Evolutionary conservation across 2,329 filamentous ascomycete genomes (phyloP), one percentile per base, ranked within the genome.

Genomic region (Botrytis hyacinthi): DNA sequence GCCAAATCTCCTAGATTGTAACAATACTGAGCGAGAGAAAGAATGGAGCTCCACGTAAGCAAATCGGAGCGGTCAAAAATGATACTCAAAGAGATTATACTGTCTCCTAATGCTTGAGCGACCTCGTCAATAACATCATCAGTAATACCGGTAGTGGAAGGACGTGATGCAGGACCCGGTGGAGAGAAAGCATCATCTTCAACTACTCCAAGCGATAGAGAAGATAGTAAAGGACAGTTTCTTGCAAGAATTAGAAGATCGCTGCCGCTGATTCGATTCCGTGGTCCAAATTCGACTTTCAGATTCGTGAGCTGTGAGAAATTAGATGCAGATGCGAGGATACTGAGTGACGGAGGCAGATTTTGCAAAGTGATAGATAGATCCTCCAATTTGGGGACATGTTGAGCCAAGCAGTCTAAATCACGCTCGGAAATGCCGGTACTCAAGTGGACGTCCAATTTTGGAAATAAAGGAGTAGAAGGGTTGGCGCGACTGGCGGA

Each of bases 301-400:
- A 69, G 66, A 26, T 26, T 26, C 9, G 48, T 69, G 9, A 69
- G 66, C 32, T 42, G 26, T 32, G 32, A 16, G 35, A 69, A 69
- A 10, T 69, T 69, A 9, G 66, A 69, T 32, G 66, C 66, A 32
- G 48, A 69, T 69, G 48, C 48, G 35, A 69, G 66, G 12, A 69
- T 69, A 4, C 40, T 40, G 4, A 29, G 26, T 32, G 66, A 69
- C 1, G 35, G 48, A 29, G 35, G 48, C 8, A 69, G 14, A 32
- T 69, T 29, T 57, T 29, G 32, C 42, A 69, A 42, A 42, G 18
- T 18, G 8, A 69, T 42, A 16, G 26, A 7, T 42, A 69, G 66
- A 9, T n/a, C 7, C 26, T 57, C 16, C n/a, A 69, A 29, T 16
- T 32, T 57, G 6, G 48, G 66, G 16, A 69, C 32, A 20, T 29